Evolutionary conservation across 192 early-diverging fungal species (phyloP).

Genomic region (Coemansia brasiliensis): DNA sequence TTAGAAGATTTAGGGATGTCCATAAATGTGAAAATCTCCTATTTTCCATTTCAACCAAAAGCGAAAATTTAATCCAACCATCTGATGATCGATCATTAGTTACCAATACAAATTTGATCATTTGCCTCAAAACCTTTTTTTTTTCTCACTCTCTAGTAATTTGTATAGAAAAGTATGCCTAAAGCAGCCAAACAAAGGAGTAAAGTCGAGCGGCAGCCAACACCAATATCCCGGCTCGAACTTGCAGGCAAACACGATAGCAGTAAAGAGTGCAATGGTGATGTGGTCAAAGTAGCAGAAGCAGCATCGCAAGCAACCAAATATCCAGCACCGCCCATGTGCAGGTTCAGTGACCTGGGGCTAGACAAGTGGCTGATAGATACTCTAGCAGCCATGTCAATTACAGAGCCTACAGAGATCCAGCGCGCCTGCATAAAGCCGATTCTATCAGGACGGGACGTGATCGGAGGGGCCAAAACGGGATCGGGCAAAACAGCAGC

Average conservation of each 20-base stretch:
- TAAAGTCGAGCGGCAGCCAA: not conserved
- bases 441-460: slow-evolving; percentile 74
- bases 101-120: not conserved
- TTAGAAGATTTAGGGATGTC: too few species aligned
- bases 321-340: slow-evolving; percentile 36
- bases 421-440: slow-evolving; percentile 83
- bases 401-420: slow-evolving; percentile 87
- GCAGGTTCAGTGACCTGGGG: slow-evolving; percentile 71
- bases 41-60: not conserved
- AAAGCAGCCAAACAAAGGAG: not conserved
- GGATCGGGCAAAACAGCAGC: slow-evolving; percentile 98
- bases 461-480: slow-evolving; percentile 94
- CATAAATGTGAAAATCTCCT: too few species aligned
- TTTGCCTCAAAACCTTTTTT: too few species aligned
- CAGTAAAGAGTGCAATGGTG: slow-evolving; percentile 34
- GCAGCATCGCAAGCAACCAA: slow-evolving; percentile 7
- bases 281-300: slow-evolving; percentile 29
- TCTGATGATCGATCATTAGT: not conserved
- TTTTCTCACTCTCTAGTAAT: too few species aligned
- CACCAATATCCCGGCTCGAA: not conserved
- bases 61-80: not conserved
- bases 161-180: slow-evolving; percentile 2
- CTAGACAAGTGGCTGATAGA: slow-evolving; percentile 81
- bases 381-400: slow-evolving; percentile 77
- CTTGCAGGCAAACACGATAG: not conserved